A percentile compares a stretch with the other conserved stretches of the same genome.
phyloP scores from a whole-genome alignment of 192 early-diverging fungal genomes.

The Phlyctochytrium arcticum region DNA sequence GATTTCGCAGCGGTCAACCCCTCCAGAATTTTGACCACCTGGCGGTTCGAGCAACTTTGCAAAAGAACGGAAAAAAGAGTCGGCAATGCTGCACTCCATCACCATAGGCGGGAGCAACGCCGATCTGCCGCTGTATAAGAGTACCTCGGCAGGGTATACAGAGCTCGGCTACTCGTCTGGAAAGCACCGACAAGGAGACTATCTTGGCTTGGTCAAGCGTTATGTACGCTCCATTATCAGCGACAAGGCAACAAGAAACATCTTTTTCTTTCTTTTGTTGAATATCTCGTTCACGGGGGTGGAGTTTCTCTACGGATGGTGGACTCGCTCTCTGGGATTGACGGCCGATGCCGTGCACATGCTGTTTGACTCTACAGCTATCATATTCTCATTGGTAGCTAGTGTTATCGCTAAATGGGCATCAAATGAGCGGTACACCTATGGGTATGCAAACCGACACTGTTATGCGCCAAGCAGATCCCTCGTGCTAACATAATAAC shows the following conservation, averaged over 20 bases:
- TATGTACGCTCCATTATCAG: conserved; percentile 53
- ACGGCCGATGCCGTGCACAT: conserved; percentile 97
- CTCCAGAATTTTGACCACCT: too few species aligned
- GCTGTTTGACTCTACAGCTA: conserved; percentile 93
- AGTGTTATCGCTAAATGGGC: conserved; percentile 90
- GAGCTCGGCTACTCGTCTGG: neutral
- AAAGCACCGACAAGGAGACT: conserved; percentile 3
- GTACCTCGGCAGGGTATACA: neutral
- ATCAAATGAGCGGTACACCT: conserved; percentile 71
- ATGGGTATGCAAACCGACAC: conserved; percentile 65
- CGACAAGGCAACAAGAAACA: conserved; percentile 79
- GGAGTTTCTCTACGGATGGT: conserved; percentile 59
- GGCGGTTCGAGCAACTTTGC: too few species aligned
- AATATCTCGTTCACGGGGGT: conserved; percentile 93
- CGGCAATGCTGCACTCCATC: conserved; percentile 19
- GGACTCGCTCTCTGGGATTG: conserved; percentile 69
- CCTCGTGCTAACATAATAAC: neutral
- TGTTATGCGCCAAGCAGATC: too few species aligned
- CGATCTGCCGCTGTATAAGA: conserved; percentile 13
- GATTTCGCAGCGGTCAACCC: too few species aligned
- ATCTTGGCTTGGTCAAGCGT: conserved; percentile 10
- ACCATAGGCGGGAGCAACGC: neutral
- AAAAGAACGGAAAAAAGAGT: too few species aligned
- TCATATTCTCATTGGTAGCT: conserved; percentile 82
- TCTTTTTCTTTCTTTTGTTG: conserved; percentile 89